Base-by-base conservation (phyloP, 768 basidiomycete genomes). In the Suillus subalutaceus region DNA sequence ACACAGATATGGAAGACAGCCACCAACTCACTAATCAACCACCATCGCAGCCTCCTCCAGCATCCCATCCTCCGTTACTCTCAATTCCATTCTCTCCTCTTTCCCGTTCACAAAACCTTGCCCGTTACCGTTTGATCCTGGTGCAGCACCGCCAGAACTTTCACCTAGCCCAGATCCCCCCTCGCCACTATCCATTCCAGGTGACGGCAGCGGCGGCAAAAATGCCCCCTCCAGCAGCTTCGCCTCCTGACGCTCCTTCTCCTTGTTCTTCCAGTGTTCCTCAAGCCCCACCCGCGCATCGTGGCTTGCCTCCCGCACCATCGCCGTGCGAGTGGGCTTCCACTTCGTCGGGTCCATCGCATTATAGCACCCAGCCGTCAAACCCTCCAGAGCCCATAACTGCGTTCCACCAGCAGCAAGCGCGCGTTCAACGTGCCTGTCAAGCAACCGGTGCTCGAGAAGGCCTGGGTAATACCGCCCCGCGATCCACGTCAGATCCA, bases 391-490 rank as follows among this genome's bases (percentile, higher is more conserved):
- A 23, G 91, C 84, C 84, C 89, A 91, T 8, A 93, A 75, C 71
- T 90, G 84, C 58, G 82, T 82, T 7, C 75, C 69, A 16, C 80
- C 79, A 13, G 74, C 71, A 43, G 74, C 65, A 52, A 85, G 70
- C 15, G 84, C 84, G 18, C 78, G 71, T 38, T 78, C 71, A 4
- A 90, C 71, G 26, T 69, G 70, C 5, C 78, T 74, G 15, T 75
- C 75, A 23, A 93, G 76, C 43, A 88, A 79, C 1, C 90, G 90
- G 71, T 93, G 91, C 26, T 79, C 72, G 30, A 93, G 81, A 43
- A 95, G 80, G 7, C 82, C 79, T 6, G 93, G 90, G 73, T 95
- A 95, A 74, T 95, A 95, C 64, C 94, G 83, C 40, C 94, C 94
- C 40, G 87, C 87, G 67, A 96, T 82, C 57, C 93, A 79, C 43